Base-by-base conservation (phyloP, 202 grass and related monocot genomes). In the Setaria italica region DNA sequence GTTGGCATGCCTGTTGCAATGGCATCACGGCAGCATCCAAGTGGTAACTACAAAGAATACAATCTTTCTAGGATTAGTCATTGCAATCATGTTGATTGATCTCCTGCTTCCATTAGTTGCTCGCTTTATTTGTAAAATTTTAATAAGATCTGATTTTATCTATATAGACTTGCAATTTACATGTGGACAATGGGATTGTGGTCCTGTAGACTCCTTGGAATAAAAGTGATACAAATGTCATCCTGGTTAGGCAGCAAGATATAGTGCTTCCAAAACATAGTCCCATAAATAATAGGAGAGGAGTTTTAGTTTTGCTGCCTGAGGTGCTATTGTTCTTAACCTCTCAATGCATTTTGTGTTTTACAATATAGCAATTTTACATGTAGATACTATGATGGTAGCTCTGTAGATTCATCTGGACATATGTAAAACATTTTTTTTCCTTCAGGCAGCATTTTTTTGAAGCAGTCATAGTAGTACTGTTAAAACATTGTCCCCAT, bases 161-260 rank as follows among this genome's bases (percentile, higher is more conserved):
- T 48, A 72, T 71, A 70, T 70, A 48, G 42, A 49, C 43, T 30
- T 48, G 45, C 70, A 49, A 49, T 72, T 72, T 72, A 16, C 21
- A 49, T 50, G 70, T 72, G 2, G 0, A 72, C 21, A 7, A 16
- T 32, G 50, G 50, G 21, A 32, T 49, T 48, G 69, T 32, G 45
- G 21, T 49, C 50, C 70, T 49, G n/a, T 50, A 49, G 25, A 30
- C 12, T 32, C 62, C 25, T 25, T 25, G 25, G 12, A 9, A 15
- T 2, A 72, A 50, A 72, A 72, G 20, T 48, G 42, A 48, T 71
- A 7, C n/a, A 62, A 62, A 30, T 62, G 6, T 49, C 6, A 4
- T 72, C 39, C 62, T 64, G 30, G 62, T 32, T 64, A 64, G 4
- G 62, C 5, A 64, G 62, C 62, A 62, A 15, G 30, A 64, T 64